Percentiles rank a stretch among this genome's conserved stretches.
Conservation (phyloP, 2,329 filamentous ascomycete species). For the Decorospora gaudefroyi region DNA sequence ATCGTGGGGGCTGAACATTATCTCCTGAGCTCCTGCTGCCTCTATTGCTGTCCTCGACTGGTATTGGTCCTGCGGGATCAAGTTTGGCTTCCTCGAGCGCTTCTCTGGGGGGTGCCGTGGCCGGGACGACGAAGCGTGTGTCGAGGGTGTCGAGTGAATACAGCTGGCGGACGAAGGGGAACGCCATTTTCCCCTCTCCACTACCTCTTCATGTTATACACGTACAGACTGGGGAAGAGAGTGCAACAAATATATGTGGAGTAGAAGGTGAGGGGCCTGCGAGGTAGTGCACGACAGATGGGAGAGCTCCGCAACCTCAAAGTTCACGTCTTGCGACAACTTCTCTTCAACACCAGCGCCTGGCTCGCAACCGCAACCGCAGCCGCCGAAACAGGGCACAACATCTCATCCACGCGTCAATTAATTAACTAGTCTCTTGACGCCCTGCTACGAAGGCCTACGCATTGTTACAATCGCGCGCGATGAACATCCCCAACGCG, state of each 20-base stretch:
- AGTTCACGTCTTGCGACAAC: constrained; percentile 36
- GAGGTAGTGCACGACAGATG: constrained; percentile 18
- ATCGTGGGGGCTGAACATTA: constrained; percentile 68
- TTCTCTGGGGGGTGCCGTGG: constrained; percentile 63
- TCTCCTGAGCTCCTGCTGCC: constrained; percentile 40
- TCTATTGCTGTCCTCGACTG: constrained; percentile 31
- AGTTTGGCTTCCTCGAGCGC: constrained; percentile 42
- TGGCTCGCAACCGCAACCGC: constrained; percentile 19
- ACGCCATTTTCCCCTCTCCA: constrained; percentile 38
- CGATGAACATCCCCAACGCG: constrained; percentile 47
- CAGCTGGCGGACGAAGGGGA: constrained; percentile 57
- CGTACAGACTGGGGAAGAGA: not conserved
- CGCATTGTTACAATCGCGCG: constrained; percentile 20
- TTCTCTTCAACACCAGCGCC: constrained; percentile 35
- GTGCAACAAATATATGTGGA: constrained; percentile 3
- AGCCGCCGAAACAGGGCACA: constrained; percentile 2
- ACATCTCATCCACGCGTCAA: constrained; percentile 39
- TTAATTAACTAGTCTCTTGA: constrained; percentile 1
- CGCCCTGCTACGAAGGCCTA: constrained; percentile 8
- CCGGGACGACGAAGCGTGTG: constrained; percentile 72
- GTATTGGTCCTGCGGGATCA: constrained; percentile 40
- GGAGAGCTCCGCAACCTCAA: constrained; percentile 27
- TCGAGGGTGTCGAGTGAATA: constrained; percentile 71
- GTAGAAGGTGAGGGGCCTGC: constrained; percentile 23
- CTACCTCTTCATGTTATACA: constrained; percentile 32